Evolutionary conservation across 352 stramenopile genomes (phyloP), one percentile per base, ranked within the genome.

Genomic region (Blastocystis sp.): DNA sequence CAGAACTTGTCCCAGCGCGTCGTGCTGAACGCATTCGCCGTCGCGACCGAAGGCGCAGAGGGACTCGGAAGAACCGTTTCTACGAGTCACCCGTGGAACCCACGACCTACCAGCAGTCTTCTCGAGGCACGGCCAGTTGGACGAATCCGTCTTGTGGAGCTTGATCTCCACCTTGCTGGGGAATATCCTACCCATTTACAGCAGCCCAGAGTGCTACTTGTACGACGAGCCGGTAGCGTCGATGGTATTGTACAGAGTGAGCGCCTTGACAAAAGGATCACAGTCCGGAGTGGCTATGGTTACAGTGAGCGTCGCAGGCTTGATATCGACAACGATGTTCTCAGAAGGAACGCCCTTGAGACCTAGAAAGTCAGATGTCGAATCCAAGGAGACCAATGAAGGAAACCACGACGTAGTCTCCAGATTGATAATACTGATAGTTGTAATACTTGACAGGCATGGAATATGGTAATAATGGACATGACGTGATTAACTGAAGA

Each of bases 161-260:
- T n/a, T 6, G 46, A 85, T 85, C 29, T 85, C 75, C 40, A 85
- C 57, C 75, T 85, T 85, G 29, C 49, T 73, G 21, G 75, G 75
- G 63, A 76, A 76, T 24, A 75, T 34, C 27, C 75, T 85, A 85
- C 4, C 4, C 1, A 3, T 75, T 0, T 51, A 2, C 8, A 14
- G 29, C 40, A 14, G 2, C 48, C 16, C 11, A 1, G 9, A 75
- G 21, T 9, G 9, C 44, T 64, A 85, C 75, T 85, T 48, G 54
- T 85, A 85, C n/a, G 40, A 51, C 6, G 75, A 85, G 1, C 36
- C 59, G 2, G 75, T 38, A 85, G 75, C 49, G 59, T 76, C 75
- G 36, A 85, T 63, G 8, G 16, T 16, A 14, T 44, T 49, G 48
- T 56, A 85, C n/a, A 85, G 63, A 27, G 27, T 24, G 16, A 85